These are phyloP conservation scores for Dactylellina cionopaga DNA, from an alignment of 2,329 filamentous ascomycete genomes.

Conservation along the genomic window DNA sequence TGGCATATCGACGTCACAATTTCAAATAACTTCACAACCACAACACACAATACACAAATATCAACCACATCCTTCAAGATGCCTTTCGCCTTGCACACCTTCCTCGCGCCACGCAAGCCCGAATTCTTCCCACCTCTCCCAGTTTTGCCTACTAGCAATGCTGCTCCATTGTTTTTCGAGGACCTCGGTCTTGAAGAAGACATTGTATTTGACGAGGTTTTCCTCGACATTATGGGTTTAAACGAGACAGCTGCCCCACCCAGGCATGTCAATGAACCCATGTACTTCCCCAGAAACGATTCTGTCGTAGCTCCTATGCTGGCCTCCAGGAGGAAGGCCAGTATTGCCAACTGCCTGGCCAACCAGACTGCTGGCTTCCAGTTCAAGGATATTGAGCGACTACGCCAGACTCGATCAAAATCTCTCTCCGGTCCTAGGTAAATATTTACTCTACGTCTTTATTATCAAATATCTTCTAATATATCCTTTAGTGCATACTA, in stretches of 20 bases:
- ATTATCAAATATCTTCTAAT: not conserved
- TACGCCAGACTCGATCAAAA: conserved; percentile 44
- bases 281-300: conserved; percentile 30
- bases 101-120: conserved; percentile 51
- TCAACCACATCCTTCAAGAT: conserved; percentile 28
- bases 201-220: conserved; percentile 50
- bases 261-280: conserved; percentile 15
- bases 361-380: conserved; percentile 9
- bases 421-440: conserved; percentile 35
- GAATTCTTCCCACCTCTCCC: conserved; percentile 52
- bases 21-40: not conserved
- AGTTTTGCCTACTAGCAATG: conserved; percentile 25
- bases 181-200: conserved; percentile 46
- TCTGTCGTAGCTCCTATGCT: conserved; percentile 44
- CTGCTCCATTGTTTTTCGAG: conserved; percentile 30
- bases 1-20: conserved; percentile 24
- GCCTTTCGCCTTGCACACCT: conserved; percentile 51
- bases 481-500: conserved; percentile 28
- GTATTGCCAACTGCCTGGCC: conserved; percentile 36
- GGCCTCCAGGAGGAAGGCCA: conserved; percentile 33
- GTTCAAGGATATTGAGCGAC: conserved; percentile 37
- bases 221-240: conserved; percentile 51
- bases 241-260: conserved; percentile 24
- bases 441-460: not conserved
- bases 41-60: conserved; percentile 20